Evolutionary conservation across 2,329 filamentous ascomycete genomes (phyloP), one percentile per base, ranked within the genome.

Genomic region (Penicillium decumbens): DNA sequence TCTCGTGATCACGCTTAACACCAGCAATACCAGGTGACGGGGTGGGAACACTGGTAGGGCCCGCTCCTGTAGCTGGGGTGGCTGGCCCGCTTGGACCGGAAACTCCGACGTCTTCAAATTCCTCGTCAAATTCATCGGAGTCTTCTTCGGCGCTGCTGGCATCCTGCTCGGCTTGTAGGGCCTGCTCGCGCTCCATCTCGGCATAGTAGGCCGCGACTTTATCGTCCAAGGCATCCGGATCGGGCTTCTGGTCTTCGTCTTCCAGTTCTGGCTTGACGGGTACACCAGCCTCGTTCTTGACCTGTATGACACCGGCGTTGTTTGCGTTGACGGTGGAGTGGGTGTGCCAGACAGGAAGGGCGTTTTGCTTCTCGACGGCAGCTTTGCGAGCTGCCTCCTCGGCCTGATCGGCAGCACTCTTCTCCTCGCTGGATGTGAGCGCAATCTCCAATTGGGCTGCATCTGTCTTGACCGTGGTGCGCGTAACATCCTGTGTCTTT

Each of bases 311-410:
- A 27, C 59, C 63, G 32, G 55, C 53, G 18, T 62, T 58, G 4
- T 48, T 53, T 2, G 62, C 62, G 32, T 70, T 67, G 28, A 78
- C 75, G 0, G 75, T 77, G 35, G 74, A 77, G 43, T 75, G 72
- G 6, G 75, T 78, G 55, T 78, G 75, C 77, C 77, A 80, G 13
- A 76, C 73, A 0, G 77, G 77, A 8, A 79, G 65, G 4, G 72
- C 72, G 43, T 79, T 80, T 57, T 78, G 75, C 50, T 76, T 75
- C 51, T 76, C 75, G 38, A 77, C 61, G 2, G 70, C 72, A 3
- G 74, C 72, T 55, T 76, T 77, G 49, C 73, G 72, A 33, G 72
- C 69, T 24, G 71, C 70, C 55, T 77, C 74, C 37, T 73, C 75
- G 1, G 71, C 72, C 43, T 75, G 69, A 45, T 78, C 76, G 3